Evolutionary conservation across 345 rosid genomes (phyloP).

Genomic region (Euclidium syriacum): DNA sequence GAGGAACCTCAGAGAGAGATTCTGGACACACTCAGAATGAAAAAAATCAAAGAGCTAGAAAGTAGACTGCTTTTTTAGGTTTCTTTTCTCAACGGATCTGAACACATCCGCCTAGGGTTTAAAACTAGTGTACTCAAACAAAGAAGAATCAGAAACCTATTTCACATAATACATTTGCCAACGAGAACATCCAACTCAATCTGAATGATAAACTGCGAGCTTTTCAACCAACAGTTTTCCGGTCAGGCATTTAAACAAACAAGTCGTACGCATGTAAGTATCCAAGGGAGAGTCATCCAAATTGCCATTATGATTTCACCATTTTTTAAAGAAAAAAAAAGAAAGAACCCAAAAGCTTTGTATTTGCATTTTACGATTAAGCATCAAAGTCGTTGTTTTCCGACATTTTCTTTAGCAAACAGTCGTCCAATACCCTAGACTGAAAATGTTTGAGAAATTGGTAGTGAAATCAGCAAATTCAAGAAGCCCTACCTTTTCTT

Average conservation of each 20-base stretch:
- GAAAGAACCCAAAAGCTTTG: not conserved
- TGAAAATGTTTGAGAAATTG: not conserved
- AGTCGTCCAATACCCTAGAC: not conserved
- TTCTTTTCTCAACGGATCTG: not conserved
- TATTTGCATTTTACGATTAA: not conserved
- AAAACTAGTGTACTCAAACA: not conserved
- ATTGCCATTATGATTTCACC: not conserved
- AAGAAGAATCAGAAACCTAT: not conserved
- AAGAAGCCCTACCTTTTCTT: conserved; percentile 1
- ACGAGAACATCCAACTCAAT: not conserved
- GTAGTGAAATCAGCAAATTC: not conserved
- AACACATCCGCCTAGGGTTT: not conserved
- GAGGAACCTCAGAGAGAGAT: too few relatives aligned
- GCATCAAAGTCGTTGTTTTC: not conserved
- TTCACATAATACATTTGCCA: not conserved
- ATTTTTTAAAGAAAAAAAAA: not conserved
- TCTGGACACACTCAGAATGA: too few relatives aligned
- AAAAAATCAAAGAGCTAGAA: too few relatives aligned
- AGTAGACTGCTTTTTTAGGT: not conserved
- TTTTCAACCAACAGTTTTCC: not conserved
- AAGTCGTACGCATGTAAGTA: not conserved
- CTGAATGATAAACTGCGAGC: not conserved
- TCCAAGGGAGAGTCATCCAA: not conserved
- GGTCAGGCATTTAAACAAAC: conserved; percentile 16
- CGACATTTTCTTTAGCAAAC: not conserved